Base-by-base conservation (phyloP, 2,329 filamentous ascomycete genomes). In the Xylariaceae sp. region DNA sequence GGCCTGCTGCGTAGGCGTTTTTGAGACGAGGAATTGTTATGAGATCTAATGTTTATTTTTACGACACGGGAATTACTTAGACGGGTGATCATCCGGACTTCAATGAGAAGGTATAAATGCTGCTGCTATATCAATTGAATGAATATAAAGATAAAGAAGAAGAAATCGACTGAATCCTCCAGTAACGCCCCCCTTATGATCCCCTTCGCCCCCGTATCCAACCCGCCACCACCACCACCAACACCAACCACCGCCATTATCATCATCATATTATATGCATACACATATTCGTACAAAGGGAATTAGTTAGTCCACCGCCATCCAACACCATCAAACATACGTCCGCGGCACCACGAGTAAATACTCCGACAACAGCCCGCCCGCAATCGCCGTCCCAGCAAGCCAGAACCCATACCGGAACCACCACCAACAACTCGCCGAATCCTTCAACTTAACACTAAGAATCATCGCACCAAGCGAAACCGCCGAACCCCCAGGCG, bases 371-470 rank as follows among this genome's bases (percentile, higher is more conserved):
- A 70, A 53, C 45, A 71, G 57, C 1, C 67, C 69, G 7, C 61
- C 61, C 2, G 67, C 67, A 48, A 71, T 70, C 4, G 69, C 64
- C 17, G 67, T 66, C 4, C 70, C 71, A 2, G 69, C 64, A 34
- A 66, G 49, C 70, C 70, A 73, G 52, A 72, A 73, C 11, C 71
- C 70, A 9, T 69, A 63, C 52, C 64, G 54, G 48, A 73, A 73
- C 71, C 71, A 73, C 67, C 64, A 68, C 70, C 70, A 71, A 54
- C 70, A 72, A 57, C 67, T 72, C 1, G 63, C 64, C 3, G 66
- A 64, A 50, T 68, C 65, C 47, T 67, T 65, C 15, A 73, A 55
- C 45, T 72, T 62, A 11, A 73, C 70, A 9, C 63, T 65, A 5
- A 63, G 59, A 35, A 71, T 67, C 69, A 71, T 71, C 13, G 62